Conservation (phyloP, 176 grass and related monocot genomes). For the Paspalum notatum region DNA sequence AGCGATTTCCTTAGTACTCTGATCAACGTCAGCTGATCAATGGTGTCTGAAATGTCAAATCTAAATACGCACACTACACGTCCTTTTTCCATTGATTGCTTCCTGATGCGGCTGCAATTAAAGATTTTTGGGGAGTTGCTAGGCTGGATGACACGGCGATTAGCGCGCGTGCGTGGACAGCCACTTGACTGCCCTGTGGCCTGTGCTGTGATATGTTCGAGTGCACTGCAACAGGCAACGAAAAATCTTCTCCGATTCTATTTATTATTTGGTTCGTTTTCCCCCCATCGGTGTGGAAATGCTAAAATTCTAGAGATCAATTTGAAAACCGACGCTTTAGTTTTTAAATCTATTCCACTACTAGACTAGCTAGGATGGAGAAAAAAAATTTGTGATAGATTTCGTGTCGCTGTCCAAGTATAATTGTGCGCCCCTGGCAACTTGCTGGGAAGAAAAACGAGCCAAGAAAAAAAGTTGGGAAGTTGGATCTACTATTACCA, state of each 20-base stretch:
- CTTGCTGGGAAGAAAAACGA: not conserved
- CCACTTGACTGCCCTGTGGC: too few species aligned
- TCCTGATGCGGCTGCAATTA: constrained; percentile 26
- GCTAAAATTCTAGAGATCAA: not conserved
- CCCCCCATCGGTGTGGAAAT: too few species aligned
- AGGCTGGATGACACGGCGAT: not conserved
- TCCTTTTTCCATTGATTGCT: not conserved
- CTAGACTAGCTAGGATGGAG: not conserved
- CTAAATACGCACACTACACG: not conserved
- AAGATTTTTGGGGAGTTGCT: not conserved
- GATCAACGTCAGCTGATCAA: not conserved
- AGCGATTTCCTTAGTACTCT: not conserved
- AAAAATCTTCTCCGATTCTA: too few species aligned
- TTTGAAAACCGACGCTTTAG: not conserved
- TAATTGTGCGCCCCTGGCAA: not conserved
- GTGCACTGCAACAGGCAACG: too few species aligned
- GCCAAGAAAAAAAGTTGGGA: not conserved
- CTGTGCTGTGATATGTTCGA: too few species aligned
- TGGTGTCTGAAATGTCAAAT: not conserved
- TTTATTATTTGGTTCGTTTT: too few species aligned
- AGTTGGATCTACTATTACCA: not conserved
- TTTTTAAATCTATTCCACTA: too few species aligned
- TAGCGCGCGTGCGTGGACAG: not conserved
- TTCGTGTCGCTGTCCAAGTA: constrained; percentile 18
- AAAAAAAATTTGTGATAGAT: not conserved